Conservation (phyloP, 2,329 filamentous ascomycete genomes). For the Aureobasidium sp. region DNA sequence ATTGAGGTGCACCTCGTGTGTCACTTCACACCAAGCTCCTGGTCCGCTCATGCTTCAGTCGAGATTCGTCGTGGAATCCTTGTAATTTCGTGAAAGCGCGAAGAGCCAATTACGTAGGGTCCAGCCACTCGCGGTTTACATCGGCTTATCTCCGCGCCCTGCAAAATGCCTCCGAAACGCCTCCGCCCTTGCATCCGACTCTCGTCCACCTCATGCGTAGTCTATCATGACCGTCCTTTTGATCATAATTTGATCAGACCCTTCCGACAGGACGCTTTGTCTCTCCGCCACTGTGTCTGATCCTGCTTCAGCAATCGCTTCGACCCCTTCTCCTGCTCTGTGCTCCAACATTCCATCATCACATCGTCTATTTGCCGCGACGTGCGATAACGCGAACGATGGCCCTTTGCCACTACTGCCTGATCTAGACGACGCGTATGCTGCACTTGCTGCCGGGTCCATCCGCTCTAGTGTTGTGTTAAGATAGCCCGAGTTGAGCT, state of each 20-base stretch:
- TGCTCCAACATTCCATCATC: background rate
- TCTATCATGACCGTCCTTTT: conserved; percentile 11
- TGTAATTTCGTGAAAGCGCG: too few species aligned
- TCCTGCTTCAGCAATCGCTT: background rate
- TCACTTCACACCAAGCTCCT: background rate
- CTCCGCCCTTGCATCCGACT: background rate
- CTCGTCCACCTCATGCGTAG: background rate
- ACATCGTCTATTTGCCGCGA: background rate
- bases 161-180: background rate
- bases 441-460: background rate
- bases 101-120: conserved; percentile 3
- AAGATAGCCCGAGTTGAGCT: conserved; percentile 9
- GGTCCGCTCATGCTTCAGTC: too few species aligned
- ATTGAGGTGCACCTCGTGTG: too few species aligned
- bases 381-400: background rate
- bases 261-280: background rate
- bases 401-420: conserved; percentile 2
- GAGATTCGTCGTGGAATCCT: too few species aligned
- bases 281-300: background rate
- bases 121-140: background rate
- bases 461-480: conserved; percentile 8
- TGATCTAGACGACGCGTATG: background rate
- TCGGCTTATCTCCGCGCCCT: conserved; percentile 5
- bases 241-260: conserved; percentile 11
- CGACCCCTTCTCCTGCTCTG: background rate